phyloP scores from a whole-genome alignment of 2,329 filamentous ascomycete genomes.

The Tolypocladium guangdongense region DNA sequence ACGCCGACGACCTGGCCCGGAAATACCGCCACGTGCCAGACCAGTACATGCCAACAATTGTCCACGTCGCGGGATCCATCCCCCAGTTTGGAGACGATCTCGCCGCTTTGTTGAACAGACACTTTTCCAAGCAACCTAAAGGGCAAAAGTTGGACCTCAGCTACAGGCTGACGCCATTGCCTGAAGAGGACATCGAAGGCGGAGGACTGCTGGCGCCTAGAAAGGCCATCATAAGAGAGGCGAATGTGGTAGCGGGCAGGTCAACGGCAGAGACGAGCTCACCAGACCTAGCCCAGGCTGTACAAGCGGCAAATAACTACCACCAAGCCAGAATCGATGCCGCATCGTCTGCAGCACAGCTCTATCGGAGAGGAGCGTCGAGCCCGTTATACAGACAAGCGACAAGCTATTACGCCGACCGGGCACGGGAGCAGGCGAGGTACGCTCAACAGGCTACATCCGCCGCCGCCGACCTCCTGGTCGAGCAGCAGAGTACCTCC shows the following conservation, averaged over 20 bases:
- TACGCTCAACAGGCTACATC: constrained; percentile 47
- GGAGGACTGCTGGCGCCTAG: background rate
- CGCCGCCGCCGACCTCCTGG: constrained; percentile 59
- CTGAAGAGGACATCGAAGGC: constrained; percentile 7
- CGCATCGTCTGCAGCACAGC: constrained; percentile 25
- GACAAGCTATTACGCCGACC: constrained; percentile 63
- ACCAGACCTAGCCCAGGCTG: constrained; percentile 15
- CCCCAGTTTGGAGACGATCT: constrained; percentile 27
- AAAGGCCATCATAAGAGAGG: background rate
- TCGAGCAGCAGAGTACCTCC: constrained; percentile 52
- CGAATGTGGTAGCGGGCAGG: background rate
- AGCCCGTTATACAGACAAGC: constrained; percentile 65
- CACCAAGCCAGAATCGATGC: constrained; percentile 21
- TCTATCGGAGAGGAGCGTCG: constrained; percentile 45
- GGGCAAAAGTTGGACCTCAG: constrained; percentile 24
- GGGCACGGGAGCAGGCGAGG: constrained; percentile 53
- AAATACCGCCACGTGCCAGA: constrained; percentile 31
- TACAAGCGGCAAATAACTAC: constrained; percentile 15
- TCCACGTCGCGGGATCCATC: constrained; percentile 27
- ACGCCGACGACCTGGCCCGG: constrained; percentile 21
- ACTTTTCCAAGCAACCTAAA: constrained; percentile 29
- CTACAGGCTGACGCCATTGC: constrained; percentile 27
- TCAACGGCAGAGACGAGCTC: background rate
- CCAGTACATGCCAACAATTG: constrained; percentile 29
- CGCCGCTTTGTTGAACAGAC: constrained; percentile 27